These are phyloP conservation scores for Penicillium oxalicum DNA, from an alignment of 2,329 filamentous ascomycete genomes.

Conservation along the genomic window DNA sequence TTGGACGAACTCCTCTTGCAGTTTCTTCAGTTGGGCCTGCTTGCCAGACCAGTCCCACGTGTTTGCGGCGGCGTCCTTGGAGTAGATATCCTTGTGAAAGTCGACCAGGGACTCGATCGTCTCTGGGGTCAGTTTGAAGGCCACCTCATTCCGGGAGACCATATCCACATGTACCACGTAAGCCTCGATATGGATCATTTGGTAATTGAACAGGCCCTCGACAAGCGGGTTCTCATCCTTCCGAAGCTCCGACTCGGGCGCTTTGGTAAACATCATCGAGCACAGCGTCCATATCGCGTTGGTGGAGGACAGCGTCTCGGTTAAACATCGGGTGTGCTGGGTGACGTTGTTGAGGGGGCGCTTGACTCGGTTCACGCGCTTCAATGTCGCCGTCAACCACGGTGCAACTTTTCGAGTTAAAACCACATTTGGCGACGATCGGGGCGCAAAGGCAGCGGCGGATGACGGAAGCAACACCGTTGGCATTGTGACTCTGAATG, in stretches of 20 bases:
- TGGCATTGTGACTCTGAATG: conserved; percentile 67
- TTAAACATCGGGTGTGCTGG: conserved; percentile 91
- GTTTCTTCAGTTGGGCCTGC: conserved; percentile 90
- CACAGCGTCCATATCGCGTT: conserved; percentile 93
- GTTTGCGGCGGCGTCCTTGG: conserved; percentile 77
- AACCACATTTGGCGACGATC: conserved; percentile 91
- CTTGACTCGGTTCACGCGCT: conserved; percentile 95
- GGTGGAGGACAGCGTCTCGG: conserved; percentile 81
- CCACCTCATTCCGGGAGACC: conserved; percentile 95
- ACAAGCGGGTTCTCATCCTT: conserved; percentile 75
- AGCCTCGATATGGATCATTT: conserved; percentile 87
- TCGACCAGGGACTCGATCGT: conserved; percentile 90
- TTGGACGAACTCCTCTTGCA: conserved; percentile 94
- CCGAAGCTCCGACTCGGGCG: conserved; percentile 75
- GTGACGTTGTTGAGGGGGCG: conserved; percentile 93
- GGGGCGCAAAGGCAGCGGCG: conserved; percentile 89
- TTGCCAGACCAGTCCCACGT: conserved; percentile 97
- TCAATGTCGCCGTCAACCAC: conserved; percentile 94
- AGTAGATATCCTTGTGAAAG: conserved; percentile 95
- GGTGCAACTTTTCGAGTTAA: conserved; percentile 86
- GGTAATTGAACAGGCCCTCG: conserved; percentile 86
- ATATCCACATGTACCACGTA: conserved; percentile 99
- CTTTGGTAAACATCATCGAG: conserved; percentile 87
- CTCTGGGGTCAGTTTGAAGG: conserved; percentile 92
- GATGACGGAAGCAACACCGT: conserved; percentile 90